Evolutionary conservation across 2,329 filamentous ascomycete species (phyloP).

Genomic region (Paramyrothecium sp.): DNA sequence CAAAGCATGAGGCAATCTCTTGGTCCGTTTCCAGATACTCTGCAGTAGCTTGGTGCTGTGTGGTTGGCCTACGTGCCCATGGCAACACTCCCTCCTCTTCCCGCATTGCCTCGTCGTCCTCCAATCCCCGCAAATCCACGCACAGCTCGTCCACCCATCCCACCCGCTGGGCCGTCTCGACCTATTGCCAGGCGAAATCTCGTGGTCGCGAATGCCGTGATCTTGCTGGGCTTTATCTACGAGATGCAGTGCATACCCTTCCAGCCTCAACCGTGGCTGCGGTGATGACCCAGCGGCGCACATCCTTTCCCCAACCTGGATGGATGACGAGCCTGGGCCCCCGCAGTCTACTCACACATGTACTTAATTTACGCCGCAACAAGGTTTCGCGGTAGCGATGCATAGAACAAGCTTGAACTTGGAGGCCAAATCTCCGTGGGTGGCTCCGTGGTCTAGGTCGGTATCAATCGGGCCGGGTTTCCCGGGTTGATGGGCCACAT

Average conservation of each 20-base stretch:
- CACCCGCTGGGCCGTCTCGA: not conserved
- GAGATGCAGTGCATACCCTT: no score
- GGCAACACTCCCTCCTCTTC: not conserved
- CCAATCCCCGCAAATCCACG: not conserved
- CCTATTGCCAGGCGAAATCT: not conserved
- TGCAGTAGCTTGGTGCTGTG: not conserved
- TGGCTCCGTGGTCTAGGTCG: not conserved
- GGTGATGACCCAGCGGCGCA: no score
- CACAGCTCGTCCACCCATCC: not conserved
- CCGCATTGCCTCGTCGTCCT: no score
- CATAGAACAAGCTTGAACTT: not conserved
- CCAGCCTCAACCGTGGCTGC: no score
- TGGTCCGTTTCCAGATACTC: not conserved
- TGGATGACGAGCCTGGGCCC: no score
- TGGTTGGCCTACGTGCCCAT: not conserved
- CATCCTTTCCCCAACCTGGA: no score
- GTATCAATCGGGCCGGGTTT: not conserved
- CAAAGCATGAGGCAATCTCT: not conserved
- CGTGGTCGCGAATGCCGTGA: no score
- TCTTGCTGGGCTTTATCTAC: no score
- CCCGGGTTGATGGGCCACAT: not conserved
- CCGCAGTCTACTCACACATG: no score
- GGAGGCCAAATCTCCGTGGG: not conserved
- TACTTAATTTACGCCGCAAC: no score
- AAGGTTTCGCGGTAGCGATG: no score